Percentiles rank a stretch among this genome's conserved stretches.
These are phyloP conservation scores for Vachellia collinsii DNA, from an alignment of 306 rosid species.

Conservation along the genomic window DNA sequence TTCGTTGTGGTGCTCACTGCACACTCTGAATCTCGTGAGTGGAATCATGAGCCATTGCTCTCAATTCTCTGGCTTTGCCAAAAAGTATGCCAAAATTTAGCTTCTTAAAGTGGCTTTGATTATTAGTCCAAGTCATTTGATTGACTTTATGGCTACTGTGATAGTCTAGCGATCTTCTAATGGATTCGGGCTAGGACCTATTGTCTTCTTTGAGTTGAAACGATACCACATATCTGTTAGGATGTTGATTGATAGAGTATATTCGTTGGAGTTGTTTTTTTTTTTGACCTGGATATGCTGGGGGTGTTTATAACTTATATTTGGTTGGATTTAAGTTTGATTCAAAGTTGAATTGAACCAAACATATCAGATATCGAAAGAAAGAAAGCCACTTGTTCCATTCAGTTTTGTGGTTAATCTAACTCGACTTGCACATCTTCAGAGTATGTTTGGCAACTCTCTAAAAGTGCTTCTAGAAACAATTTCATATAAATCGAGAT, in stretches of 20 bases:
- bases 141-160: slow-evolving; percentile 10
- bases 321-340: background rate
- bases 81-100: background rate
- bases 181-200: background rate
- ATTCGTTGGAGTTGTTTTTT: no score
- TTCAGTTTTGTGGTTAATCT: background rate
- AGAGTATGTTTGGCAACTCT: no score
- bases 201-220: slow-evolving; percentile 5
- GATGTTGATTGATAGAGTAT: background rate
- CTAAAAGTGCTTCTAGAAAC: no score
- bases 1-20: slow-evolving; percentile 20
- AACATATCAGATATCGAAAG: background rate
- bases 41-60: background rate
- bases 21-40: slow-evolving; percentile 18
- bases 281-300: no score
- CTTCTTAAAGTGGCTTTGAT: slow-evolving; percentile 6
- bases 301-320: background rate
- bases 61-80: background rate
- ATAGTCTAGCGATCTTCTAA: slow-evolving; percentile 1
- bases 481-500: no score
- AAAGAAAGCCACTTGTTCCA: background rate
- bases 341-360: background rate
- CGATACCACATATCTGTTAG: background rate
- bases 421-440: background rate
- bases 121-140: background rate